phyloP scores from a whole-genome alignment of 345 rosid genomes.

The Cardamine chenopodiifolia region DNA sequence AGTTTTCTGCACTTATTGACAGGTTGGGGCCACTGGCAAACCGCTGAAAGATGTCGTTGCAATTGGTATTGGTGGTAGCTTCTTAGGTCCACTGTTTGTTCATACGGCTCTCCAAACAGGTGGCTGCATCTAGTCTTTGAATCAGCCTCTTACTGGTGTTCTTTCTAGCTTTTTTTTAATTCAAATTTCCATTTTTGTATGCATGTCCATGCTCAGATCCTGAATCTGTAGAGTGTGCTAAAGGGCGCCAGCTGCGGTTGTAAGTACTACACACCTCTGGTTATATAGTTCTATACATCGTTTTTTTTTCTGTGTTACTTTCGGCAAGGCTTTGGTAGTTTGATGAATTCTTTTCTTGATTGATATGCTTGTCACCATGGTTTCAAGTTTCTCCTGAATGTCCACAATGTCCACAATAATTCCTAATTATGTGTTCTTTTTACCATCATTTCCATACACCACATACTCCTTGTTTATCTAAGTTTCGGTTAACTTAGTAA shows the following conservation, averaged over 20 bases:
- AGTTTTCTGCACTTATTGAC: slow-evolving; percentile 38
- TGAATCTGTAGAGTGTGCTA: slow-evolving; percentile 68
- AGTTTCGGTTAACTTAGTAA: neutral
- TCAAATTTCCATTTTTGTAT: neutral
- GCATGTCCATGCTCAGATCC: slow-evolving; percentile 60
- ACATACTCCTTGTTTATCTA: neutral
- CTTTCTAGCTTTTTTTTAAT: slow-evolving; percentile 27
- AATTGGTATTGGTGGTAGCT: slow-evolving; percentile 97
- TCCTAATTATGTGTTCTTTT: neutral
- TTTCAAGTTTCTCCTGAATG: neutral
- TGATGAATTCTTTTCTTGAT: neutral
- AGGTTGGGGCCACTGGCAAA: slow-evolving; percentile 98
- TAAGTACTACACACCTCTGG: slow-evolving; percentile 46
- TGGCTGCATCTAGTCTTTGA: slow-evolving; percentile 28
- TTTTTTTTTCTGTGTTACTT: neutral
- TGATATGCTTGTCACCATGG: neutral
- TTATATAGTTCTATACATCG: neutral
- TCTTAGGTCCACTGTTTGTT: slow-evolving; percentile 92
- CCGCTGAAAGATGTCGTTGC: slow-evolving; percentile 81
- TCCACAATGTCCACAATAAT: too few relatives aligned
- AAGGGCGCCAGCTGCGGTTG: slow-evolving; percentile 89
- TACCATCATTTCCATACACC: neutral
- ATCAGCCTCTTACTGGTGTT: slow-evolving; percentile 6
- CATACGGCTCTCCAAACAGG: slow-evolving; percentile 97
- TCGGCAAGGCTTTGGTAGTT: neutral